Evolutionary conservation across 2,329 filamentous ascomycete species (phyloP).

Genomic region (Paramyrothecium sp.): DNA sequence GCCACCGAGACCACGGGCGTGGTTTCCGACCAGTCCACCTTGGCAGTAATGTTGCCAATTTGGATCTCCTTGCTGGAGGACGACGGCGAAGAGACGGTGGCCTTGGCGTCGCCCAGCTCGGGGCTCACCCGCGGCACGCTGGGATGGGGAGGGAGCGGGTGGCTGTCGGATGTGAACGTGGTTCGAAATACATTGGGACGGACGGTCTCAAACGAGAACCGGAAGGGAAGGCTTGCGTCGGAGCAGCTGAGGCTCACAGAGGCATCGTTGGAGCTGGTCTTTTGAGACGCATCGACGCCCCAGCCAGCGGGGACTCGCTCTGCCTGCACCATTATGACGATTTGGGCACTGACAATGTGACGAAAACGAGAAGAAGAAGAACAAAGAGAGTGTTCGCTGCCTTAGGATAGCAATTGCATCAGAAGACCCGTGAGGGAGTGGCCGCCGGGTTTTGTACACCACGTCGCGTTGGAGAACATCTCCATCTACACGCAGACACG

Average conservation of each 20-base stretch:
- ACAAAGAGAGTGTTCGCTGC: neutral
- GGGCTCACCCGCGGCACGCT: constrained; percentile 47
- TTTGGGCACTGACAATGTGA: neutral
- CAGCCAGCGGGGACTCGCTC: constrained; percentile 25
- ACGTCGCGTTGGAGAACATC: too few species aligned
- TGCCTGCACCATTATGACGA: constrained; percentile 20
- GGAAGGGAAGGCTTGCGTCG: constrained; percentile 35
- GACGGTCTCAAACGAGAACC: constrained; percentile 63
- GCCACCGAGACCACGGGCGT: constrained; percentile 57
- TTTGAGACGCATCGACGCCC: constrained; percentile 20
- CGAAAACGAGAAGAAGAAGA: neutral
- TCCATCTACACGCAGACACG: too few species aligned
- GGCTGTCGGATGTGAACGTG: constrained; percentile 60
- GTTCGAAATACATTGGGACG: constrained; percentile 65
- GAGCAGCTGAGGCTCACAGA: constrained; percentile 17
- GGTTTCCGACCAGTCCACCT: constrained; percentile 53
- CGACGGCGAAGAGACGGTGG: constrained; percentile 25
- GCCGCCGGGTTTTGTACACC: too few species aligned
- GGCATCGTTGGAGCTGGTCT: constrained; percentile 23
- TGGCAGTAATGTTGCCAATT: constrained; percentile 48
- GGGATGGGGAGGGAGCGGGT: constrained; percentile 65
- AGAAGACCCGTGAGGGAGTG: too few species aligned
- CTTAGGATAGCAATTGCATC: too few species aligned
- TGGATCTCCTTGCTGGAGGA: constrained; percentile 38
- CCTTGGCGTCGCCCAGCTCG: constrained; percentile 26